These are phyloP conservation scores for Clonostachys rosea DNA, from an alignment of 2,329 filamentous ascomycete species.

Conservation along the genomic window DNA sequence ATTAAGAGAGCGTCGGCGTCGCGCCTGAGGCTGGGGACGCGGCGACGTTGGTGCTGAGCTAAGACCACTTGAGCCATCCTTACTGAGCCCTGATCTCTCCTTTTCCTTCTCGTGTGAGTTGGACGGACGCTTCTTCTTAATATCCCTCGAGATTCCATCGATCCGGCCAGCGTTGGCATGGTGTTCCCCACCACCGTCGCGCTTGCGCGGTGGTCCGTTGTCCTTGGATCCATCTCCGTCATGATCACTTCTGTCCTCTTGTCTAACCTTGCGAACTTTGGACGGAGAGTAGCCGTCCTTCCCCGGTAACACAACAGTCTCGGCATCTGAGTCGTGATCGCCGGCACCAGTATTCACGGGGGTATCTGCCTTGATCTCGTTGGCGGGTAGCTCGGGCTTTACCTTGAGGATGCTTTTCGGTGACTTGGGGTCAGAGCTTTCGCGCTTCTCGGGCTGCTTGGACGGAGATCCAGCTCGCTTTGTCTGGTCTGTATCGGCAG, in stretches of 20 bases:
- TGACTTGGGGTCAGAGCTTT: conserved; percentile 12
- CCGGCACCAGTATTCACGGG: conserved; percentile 25
- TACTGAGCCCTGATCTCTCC: conserved; percentile 30
- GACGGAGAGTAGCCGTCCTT: conserved; percentile 62
- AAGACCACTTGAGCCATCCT: conserved; percentile 50
- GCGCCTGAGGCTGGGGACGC: conserved; percentile 17
- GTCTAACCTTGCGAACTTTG: conserved; percentile 59
- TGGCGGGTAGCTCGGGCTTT: conserved; percentile 1
- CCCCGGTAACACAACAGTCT: conserved; percentile 65
- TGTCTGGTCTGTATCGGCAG: conserved; percentile 56
- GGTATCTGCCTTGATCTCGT: conserved; percentile 1
- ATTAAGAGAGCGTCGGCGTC: background rate
- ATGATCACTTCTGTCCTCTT: conserved; percentile 58
- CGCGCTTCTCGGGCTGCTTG: conserved; percentile 30
- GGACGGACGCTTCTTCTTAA: conserved; percentile 46
- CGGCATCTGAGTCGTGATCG: conserved; percentile 65
- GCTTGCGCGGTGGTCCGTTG: background rate
- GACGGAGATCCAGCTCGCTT: conserved; percentile 51
- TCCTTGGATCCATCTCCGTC: conserved; percentile 30
- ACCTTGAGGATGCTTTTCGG: background rate
- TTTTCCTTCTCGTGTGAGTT: conserved; percentile 25
- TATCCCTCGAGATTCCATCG: conserved; percentile 6
- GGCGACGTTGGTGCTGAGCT: conserved; percentile 57
- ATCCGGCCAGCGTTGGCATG: background rate
- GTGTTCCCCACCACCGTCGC: background rate